Conservation (phyloP, 176 grass and related monocot genomes). For the Aegilops sharonensis region DNA sequence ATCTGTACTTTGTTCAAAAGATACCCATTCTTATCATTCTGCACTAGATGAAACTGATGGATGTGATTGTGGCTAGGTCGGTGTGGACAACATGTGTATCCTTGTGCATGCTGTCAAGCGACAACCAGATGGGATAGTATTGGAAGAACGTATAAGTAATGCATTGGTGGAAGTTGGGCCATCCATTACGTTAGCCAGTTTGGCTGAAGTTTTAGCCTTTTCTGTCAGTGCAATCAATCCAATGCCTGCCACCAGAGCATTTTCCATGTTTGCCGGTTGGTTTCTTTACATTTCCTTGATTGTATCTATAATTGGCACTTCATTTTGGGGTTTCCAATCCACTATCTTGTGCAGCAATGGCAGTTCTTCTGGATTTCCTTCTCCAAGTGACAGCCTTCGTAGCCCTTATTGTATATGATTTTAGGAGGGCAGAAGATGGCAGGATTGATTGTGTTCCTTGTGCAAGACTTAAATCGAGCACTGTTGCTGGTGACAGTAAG, state of each 20-base stretch:
- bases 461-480: slow-evolving; percentile 43
- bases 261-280: slow-evolving; percentile 99
- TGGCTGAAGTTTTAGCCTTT: slow-evolving; percentile 92
- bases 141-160: slow-evolving; percentile 73
- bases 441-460: slow-evolving; percentile 94
- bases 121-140: slow-evolving; percentile 52
- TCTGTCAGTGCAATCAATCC: slow-evolving; percentile 89
- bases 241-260: slow-evolving; percentile 89
- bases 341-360: slow-evolving; percentile 79
- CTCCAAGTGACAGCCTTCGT: slow-evolving; percentile 95
- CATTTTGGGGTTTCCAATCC: slow-evolving; percentile 32
- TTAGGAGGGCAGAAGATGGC: slow-evolving; percentile 71
- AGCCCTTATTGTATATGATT: slow-evolving; percentile 87
- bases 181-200: slow-evolving; percentile 92
- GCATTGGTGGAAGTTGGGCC: slow-evolving; percentile 95
- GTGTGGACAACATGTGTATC: slow-evolving; percentile 99
- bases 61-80: slow-evolving; percentile 57
- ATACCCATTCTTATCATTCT: slow-evolving; percentile 8
- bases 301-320: slow-evolving; percentile 17
- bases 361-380: slow-evolving; percentile 92
- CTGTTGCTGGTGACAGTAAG: slow-evolving; percentile 50
- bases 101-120: slow-evolving; percentile 96
- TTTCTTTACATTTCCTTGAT: slow-evolving; percentile 33
- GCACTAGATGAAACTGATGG: slow-evolving; percentile 29
- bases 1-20: slow-evolving; percentile 23